Evolutionary conservation across 2,329 filamentous ascomycete genomes (phyloP).

Genomic region (Claviceps monticola): DNA sequence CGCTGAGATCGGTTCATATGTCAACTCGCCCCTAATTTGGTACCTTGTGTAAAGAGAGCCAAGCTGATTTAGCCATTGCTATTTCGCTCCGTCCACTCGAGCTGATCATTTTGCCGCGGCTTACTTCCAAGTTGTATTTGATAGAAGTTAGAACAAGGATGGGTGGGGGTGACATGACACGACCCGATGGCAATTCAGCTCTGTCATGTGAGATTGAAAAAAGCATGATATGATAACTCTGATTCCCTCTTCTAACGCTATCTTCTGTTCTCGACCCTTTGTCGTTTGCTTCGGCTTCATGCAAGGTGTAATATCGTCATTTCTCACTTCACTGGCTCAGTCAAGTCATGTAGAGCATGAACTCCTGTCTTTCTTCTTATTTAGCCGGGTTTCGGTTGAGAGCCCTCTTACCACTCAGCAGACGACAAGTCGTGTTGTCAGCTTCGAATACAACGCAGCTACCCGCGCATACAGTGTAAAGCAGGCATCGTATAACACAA

Average conservation of each 20-base stretch:
- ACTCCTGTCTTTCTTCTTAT: not conserved
- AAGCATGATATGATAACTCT: not conserved
- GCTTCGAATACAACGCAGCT: slow-evolving; percentile 15
- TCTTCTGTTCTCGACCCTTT: not conserved
- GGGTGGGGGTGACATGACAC: slow-evolving; percentile 11
- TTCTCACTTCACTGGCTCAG: not conserved
- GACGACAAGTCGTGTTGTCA: not conserved
- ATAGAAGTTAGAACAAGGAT: slow-evolving; percentile 29
- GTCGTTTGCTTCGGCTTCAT: not conserved
- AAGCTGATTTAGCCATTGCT: slow-evolving; percentile 38
- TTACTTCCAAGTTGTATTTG: slow-evolving; percentile 29
- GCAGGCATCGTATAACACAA: not conserved
- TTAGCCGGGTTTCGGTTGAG: not conserved
- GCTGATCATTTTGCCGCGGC: slow-evolving; percentile 30
- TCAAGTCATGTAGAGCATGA: not conserved
- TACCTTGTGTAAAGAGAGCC: slow-evolving; percentile 41
- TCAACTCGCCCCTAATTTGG: slow-evolving; percentile 37
- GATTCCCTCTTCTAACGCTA: not conserved
- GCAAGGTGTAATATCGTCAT: not conserved
- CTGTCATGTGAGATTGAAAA: slow-evolving; percentile 2
- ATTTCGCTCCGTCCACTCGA: slow-evolving; percentile 45
- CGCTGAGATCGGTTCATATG: slow-evolving; percentile 31
- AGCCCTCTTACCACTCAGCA: not conserved
- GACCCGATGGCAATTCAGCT: slow-evolving; percentile 19
- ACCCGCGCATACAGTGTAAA: not conserved